Conservation (phyloP, 345 rosid genomes). For the Linum lewisii region DNA sequence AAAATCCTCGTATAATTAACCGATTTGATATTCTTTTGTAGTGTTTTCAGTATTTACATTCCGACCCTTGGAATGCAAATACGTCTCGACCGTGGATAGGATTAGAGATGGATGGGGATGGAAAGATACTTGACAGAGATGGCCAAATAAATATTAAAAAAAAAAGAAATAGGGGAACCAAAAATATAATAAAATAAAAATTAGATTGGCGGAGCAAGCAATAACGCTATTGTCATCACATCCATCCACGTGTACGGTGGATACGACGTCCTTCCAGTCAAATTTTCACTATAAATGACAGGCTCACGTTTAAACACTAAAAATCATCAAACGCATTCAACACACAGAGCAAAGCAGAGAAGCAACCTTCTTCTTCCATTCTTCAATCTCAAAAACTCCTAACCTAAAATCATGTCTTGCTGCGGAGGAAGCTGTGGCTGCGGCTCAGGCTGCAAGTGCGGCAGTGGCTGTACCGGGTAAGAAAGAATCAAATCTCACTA, state of each 20-base stretch:
- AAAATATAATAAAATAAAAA: background rate
- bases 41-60: no score
- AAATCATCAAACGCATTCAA: background rate
- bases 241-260: constrained; percentile 29
- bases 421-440: background rate
- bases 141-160: no score
- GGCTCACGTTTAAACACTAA: rapidly evolving
- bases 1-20: no score
- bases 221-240: constrained; percentile 9
- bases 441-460: constrained; percentile 4
- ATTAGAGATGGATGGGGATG: no score
- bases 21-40: no score
- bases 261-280: background rate
- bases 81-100: no score
- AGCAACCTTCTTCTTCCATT: background rate
- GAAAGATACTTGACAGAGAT: no score
- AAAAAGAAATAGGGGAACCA: background rate
- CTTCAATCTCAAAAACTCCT: background rate
- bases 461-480: constrained; percentile 7
- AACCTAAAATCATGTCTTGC: constrained; percentile 3
- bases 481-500: no score
- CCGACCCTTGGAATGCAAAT: no score
- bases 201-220: background rate
- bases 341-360: background rate
- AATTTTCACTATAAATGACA: constrained; percentile 13